Base-by-base conservation (phyloP, 2,329 filamentous ascomycete genomes). In the Arthrobotrys entomopaga region DNA sequence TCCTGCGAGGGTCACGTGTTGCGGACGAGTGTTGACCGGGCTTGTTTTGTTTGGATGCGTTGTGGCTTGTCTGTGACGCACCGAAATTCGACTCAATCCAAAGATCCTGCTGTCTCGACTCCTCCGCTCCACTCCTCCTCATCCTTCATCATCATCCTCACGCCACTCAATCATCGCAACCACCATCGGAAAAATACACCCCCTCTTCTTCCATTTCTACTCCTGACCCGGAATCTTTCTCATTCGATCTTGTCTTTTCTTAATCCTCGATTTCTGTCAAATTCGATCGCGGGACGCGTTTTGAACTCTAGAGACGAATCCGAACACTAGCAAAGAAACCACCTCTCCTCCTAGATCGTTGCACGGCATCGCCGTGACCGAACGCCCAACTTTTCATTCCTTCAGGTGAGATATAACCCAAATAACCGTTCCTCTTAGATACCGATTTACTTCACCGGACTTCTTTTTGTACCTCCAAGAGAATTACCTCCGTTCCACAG, bases 371-470 rank as follows among this genome's bases (percentile, higher is more conserved):
- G 20, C 20, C 43, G 48, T 50, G 50, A 13, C 34, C 34, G 42
- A 59, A 24, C 64, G 16, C 19, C 34, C 26, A 46, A 38, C 61
- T 49, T n/a, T 34, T 34, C 16, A 61, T 20, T 24, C 38, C 13
- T 20, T 61, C 16, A 73, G 69, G 69, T 73, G 69, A 73, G 69
- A 57, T 73, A 73, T 58, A 61, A 29, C 54, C 56, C 52, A 38
- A 22, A 52, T 60, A 60, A 65, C 38, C 8, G 64, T 13, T 59
- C 69, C 61, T 61, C 42, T 61, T 66, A 49, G 69, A 63, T 66
- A 66, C 56, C 49, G 61, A 66, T 73, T 73, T 66, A 73, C 69
- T 73, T 65, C 69, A 61, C 69, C 69, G 69, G 61, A 54, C 16
- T 46, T 58, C 58, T 70, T 7, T 50, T 50, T 19, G 34, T 10